These are phyloP conservation scores for Rugonectria rugulosa DNA, from an alignment of 2,329 filamentous ascomycete species.

Conservation along the genomic window DNA sequence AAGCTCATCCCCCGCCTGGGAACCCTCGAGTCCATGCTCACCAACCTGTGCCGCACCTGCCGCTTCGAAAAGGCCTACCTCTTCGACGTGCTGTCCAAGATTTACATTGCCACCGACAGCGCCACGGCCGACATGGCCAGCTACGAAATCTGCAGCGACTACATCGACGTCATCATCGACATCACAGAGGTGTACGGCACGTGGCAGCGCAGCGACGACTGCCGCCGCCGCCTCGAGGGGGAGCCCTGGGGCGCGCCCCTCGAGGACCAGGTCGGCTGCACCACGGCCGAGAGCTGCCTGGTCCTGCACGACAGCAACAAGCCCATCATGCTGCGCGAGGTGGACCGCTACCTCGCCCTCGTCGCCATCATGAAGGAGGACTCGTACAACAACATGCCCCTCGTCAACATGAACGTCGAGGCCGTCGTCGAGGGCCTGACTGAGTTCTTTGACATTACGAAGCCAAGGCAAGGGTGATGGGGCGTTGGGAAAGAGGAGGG, in stretches of 20 bases:
- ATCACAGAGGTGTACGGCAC: slow-evolving; percentile 92
- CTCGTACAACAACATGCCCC: slow-evolving; percentile 81
- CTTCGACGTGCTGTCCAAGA: slow-evolving; percentile 97
- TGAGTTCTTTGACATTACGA: slow-evolving; percentile 80
- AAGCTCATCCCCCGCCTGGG: slow-evolving; percentile 94
- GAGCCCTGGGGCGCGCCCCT: slow-evolving; percentile 68
- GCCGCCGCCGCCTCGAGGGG: slow-evolving; percentile 64
- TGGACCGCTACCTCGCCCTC: slow-evolving; percentile 78
- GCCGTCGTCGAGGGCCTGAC: slow-evolving; percentile 80
- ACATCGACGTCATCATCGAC: slow-evolving; percentile 98
- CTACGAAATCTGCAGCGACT: slow-evolving; percentile 98
- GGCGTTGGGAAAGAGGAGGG: not conserved
- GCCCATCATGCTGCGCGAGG: slow-evolving; percentile 73
- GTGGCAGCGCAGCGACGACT: slow-evolving; percentile 67
- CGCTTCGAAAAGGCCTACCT: slow-evolving; percentile 98
- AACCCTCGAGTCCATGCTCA: slow-evolving; percentile 91
- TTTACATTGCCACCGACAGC: slow-evolving; percentile 97
- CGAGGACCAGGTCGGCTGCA: slow-evolving; percentile 71
- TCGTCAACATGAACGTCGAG: slow-evolving; percentile 88
- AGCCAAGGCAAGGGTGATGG: slow-evolving; percentile 52
- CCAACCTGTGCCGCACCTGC: slow-evolving; percentile 90
- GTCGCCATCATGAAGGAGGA: slow-evolving; percentile 90
- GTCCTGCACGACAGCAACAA: slow-evolving; percentile 70
- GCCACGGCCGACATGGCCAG: slow-evolving; percentile 92
- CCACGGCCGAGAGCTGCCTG: slow-evolving; percentile 72